Conservation (phyloP, 257 asterid genomes). For the Ligustrum vulgare region DNA sequence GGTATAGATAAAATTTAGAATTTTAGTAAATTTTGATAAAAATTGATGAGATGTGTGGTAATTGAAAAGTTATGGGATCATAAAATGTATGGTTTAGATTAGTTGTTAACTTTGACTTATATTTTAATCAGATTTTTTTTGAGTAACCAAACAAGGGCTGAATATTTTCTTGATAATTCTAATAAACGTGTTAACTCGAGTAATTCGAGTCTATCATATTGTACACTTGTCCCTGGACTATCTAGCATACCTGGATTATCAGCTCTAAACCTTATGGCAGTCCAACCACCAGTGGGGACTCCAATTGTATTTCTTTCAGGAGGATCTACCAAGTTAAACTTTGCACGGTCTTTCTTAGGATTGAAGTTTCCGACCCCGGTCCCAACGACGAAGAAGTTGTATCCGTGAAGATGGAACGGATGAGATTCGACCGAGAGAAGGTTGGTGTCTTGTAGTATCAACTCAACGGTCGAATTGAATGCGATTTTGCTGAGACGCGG, state of each 20-base stretch:
- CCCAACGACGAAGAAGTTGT: conserved; percentile 73
- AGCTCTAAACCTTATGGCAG: conserved; percentile 77
- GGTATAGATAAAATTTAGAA: no score
- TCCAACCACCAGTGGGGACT: conserved; percentile 87
- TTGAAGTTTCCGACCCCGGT: conserved; percentile 68
- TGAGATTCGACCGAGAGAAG: conserved; percentile 64
- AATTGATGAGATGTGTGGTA: no score
- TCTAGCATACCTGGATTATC: conserved; percentile 67
- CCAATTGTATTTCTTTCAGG: conserved; percentile 77
- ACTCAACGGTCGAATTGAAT: conserved; percentile 64
- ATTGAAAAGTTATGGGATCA: no score
- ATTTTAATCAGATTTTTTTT: no score
- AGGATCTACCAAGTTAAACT: conserved; percentile 65
- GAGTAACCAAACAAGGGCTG: no score
- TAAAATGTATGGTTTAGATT: no score
- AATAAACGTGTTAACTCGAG: not conserved
- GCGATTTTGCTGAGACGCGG: conserved; percentile 55
- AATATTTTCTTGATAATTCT: not conserved
- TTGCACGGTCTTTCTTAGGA: conserved; percentile 45
- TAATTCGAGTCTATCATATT: no score
- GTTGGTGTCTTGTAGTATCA: conserved; percentile 70
- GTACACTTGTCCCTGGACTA: not conserved
- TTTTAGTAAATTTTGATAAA: no score
- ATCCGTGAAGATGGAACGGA: conserved; percentile 87
- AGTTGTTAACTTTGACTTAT: no score